Conservation (phyloP, 1,284 basidiomycete genomes). For the Ganoderma sp. region DNA sequence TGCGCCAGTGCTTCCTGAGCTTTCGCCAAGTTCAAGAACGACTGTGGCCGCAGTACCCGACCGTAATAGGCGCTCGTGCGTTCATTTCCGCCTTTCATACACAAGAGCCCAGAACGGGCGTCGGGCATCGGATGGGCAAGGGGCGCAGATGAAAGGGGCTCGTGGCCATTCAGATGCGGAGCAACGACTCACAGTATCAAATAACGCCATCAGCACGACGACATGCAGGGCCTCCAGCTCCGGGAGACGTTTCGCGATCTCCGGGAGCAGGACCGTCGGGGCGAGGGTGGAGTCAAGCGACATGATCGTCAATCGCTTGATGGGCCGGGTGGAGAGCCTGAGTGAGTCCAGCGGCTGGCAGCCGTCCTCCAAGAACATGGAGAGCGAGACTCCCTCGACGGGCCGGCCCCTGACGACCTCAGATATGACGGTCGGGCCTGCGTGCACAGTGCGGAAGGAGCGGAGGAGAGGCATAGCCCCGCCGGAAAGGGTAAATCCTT, state of each 20-base stretch:
- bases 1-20: neutral
- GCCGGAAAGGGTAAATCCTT: slow-evolving; percentile 46
- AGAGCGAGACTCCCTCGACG: slow-evolving; percentile 56
- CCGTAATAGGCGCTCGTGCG: neutral
- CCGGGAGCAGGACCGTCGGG: slow-evolving; percentile 51
- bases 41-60: neutral
- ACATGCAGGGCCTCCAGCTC: slow-evolving; percentile 61
- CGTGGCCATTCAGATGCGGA: neutral
- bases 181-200: slow-evolving; percentile 46
- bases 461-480: slow-evolving; percentile 54
- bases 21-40: neutral
- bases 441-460: slow-evolving; percentile 60
- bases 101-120: neutral
- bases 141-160: neutral
- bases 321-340: slow-evolving; percentile 43
- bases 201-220: slow-evolving; percentile 54
- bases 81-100: slow-evolving; percentile 5
- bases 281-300: slow-evolving; percentile 52
- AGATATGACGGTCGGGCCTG: slow-evolving; percentile 51
- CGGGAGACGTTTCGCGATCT: slow-evolving; percentile 53
- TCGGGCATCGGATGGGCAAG: neutral
- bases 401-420: slow-evolving; percentile 56
- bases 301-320: slow-evolving; percentile 61
- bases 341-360: slow-evolving; percentile 52
- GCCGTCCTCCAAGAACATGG: slow-evolving; percentile 51